These are phyloP conservation scores for Lotus japonicus DNA, from an alignment of 306 rosid species.

Conservation along the genomic window DNA sequence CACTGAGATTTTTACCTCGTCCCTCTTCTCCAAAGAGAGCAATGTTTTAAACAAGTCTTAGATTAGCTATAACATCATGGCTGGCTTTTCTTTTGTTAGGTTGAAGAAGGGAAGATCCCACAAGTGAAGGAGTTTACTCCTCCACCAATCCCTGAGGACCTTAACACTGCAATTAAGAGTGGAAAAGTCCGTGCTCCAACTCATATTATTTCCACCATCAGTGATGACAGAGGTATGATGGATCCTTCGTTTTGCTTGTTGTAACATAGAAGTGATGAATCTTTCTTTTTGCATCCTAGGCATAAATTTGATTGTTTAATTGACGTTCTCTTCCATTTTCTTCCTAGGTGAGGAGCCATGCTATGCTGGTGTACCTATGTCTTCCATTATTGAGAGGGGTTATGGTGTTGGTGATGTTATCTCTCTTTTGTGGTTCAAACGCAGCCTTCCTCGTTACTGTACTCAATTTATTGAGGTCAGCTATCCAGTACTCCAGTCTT, in stretches of 20 bases:
- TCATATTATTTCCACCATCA: conserved; percentile 84
- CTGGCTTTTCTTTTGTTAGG: conserved; percentile 32
- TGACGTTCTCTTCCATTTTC: conserved; percentile 17
- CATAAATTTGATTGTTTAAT: conserved; percentile 6
- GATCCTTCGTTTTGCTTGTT: neutral
- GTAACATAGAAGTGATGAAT: neutral
- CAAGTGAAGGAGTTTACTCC: conserved; percentile 67
- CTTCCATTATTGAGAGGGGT: conserved; percentile 79
- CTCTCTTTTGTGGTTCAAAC: conserved; percentile 88
- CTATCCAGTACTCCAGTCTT: conserved; percentile 4
- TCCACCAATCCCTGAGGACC: conserved; percentile 93
- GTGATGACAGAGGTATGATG: conserved; percentile 78
- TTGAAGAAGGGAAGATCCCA: conserved; percentile 49
- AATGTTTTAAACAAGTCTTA: neutral
- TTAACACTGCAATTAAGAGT: conserved; percentile 69
- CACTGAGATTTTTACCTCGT: neutral
- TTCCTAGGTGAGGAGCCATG: conserved; percentile 82
- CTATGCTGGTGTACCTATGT: conserved; percentile 91
- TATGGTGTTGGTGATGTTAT: conserved; percentile 80
- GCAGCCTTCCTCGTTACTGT: conserved; percentile 89
- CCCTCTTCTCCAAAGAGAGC: neutral
- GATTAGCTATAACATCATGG: neutral
- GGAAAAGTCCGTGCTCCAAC: conserved; percentile 97
- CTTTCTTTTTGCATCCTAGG: neutral
- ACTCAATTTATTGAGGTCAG: conserved; percentile 76